A percentile compares a stretch with the other conserved stretches of the same genome.
These are phyloP conservation scores for Pseudogymnoascus sp. DNA, from an alignment of 2,329 filamentous ascomycete genomes.

Conservation along the genomic window DNA sequence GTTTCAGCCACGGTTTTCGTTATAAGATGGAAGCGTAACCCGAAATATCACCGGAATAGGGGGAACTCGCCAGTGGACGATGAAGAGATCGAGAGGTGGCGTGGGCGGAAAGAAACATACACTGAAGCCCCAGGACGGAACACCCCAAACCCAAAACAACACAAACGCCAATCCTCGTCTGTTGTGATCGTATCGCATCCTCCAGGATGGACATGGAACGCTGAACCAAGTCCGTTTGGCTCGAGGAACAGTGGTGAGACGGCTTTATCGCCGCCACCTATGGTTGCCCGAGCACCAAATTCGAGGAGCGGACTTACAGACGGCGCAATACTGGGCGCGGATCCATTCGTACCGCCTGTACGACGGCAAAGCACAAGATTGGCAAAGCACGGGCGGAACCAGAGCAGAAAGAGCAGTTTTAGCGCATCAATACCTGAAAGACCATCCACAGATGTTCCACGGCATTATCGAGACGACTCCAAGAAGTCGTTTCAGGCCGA, in stretches of 20 bases:
- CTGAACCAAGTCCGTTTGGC: conserved; percentile 16
- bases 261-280: conserved; percentile 31
- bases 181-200: conserved; percentile 1
- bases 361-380: conserved; percentile 48
- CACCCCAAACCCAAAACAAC: conserved; percentile 16
- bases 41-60: conserved; percentile 22
- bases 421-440: conserved; percentile 16
- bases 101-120: conserved; percentile 21
- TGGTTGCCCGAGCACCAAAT: conserved; percentile 54
- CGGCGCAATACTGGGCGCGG: conserved; percentile 51
- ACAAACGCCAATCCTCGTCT: not conserved
- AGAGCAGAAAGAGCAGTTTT: conserved; percentile 26
- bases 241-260: conserved; percentile 25
- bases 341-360: conserved; percentile 47
- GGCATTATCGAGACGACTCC: not conserved
- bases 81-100: conserved; percentile 58
- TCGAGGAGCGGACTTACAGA: conserved; percentile 56
- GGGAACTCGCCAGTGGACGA: conserved; percentile 56
- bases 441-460: not conserved
- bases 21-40: not conserved
- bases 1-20: not conserved
- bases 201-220: conserved; percentile 2
- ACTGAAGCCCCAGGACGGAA: conserved; percentile 22
- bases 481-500: not conserved
- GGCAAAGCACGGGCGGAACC: conserved; percentile 36